A percentile compares a stretch with the other conserved stretches of the same genome.
Evolutionary conservation across 2,329 filamentous ascomycete genomes (phyloP).

Genomic region (Neonectria punicea): DNA sequence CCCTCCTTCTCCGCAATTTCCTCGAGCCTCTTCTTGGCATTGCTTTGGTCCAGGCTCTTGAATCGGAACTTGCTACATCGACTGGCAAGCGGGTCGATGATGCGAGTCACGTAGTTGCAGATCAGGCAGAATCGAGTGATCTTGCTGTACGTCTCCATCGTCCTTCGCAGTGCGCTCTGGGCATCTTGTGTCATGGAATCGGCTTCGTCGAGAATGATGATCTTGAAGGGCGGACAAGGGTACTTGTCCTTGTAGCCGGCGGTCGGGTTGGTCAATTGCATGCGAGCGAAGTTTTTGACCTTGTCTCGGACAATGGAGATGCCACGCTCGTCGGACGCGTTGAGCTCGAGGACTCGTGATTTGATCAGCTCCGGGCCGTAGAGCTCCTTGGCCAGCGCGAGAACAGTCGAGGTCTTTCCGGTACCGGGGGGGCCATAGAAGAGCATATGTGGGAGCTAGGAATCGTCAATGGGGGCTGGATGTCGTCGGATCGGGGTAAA

Average conservation of each 20-base stretch:
- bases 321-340: constrained; percentile 98
- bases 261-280: constrained; percentile 88
- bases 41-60: constrained; percentile 91
- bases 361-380: constrained; percentile 96
- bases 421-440: constrained; percentile 98
- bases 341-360: constrained; percentile 95
- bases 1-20: constrained; percentile 85
- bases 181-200: constrained; percentile 99
- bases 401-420: constrained; percentile 97
- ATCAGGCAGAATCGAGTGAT: constrained; percentile 98
- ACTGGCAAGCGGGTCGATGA: constrained; percentile 94
- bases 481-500: neutral
- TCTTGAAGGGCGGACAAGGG: constrained; percentile 97
- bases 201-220: constrained; percentile 97
- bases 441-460: constrained; percentile 93
- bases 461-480: constrained; percentile 19
- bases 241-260: constrained; percentile 76
- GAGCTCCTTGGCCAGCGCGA: constrained; percentile 95
- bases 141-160: constrained; percentile 97
- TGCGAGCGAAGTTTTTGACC: constrained; percentile 97
- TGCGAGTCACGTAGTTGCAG: constrained; percentile 98
- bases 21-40: constrained; percentile 80
- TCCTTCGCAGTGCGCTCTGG: constrained; percentile 89
- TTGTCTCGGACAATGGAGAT: constrained; percentile 98
- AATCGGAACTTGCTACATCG: constrained; percentile 98